phyloP scores from a whole-genome alignment of 2,329 filamentous ascomycete species.

The Fusarium xylarioides region DNA sequence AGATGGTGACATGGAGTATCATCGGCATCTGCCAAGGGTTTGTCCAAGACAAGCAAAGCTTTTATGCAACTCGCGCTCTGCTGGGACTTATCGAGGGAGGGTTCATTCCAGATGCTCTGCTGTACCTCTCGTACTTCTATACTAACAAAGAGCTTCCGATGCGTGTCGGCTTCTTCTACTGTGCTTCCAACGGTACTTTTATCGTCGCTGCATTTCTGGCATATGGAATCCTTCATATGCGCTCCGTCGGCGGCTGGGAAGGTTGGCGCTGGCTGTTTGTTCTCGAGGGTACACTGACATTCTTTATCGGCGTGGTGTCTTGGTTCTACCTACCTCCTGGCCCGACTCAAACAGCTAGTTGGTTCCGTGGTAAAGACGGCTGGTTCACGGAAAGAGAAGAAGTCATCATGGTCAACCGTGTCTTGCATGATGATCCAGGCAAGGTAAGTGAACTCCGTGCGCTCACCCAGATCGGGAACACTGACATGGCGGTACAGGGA shows the following conservation, averaged over 20 bases:
- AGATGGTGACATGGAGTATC: slow-evolving; percentile 57
- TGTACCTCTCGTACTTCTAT: slow-evolving; percentile 76
- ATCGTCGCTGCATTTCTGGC: slow-evolving; percentile 9
- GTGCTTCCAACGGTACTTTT: slow-evolving; percentile 33
- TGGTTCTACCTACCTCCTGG: slow-evolving; percentile 38
- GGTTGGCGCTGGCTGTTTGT: slow-evolving; percentile 68
- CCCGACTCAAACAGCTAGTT: slow-evolving; percentile 58
- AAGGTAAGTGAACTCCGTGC: slow-evolving; percentile 35
- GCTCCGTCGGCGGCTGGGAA: slow-evolving; percentile 59
- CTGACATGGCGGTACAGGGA: slow-evolving; percentile 47
- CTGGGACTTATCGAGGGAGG: slow-evolving; percentile 12
- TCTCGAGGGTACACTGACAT: slow-evolving; percentile 49
- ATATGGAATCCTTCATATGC: slow-evolving; percentile 63
- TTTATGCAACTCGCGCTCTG: slow-evolving; percentile 57
- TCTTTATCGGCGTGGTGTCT: slow-evolving; percentile 27
- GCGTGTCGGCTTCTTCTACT: slow-evolving; percentile 74
- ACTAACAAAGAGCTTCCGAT: slow-evolving; percentile 61
- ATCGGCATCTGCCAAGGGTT: slow-evolving; percentile 47
- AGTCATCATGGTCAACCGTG: slow-evolving; percentile 61
- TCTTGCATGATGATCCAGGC: slow-evolving; percentile 63
- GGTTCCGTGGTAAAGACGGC: slow-evolving; percentile 60
- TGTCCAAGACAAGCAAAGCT: slow-evolving; percentile 42
- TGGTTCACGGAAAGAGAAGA: slow-evolving; percentile 68
- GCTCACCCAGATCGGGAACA: neutral
- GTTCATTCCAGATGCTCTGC: slow-evolving; percentile 48